Evolutionary conservation across 768 basidiomycete species (phyloP).

Genomic region (Podaxis carcinomalis): DNA sequence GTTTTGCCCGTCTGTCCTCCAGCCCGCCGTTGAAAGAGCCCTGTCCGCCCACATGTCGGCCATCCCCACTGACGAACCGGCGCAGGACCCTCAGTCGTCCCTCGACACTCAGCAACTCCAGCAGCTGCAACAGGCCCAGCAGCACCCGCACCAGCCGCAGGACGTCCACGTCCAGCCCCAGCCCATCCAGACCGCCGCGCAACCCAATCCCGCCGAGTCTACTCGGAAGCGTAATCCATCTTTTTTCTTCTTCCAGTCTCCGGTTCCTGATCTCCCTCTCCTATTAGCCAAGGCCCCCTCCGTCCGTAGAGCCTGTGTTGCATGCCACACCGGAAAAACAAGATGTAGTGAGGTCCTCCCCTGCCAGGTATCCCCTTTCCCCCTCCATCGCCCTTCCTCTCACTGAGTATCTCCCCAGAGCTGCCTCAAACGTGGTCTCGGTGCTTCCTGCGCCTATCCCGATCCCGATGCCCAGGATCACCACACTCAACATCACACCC

Average conservation of each 20-base stretch:
- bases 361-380: slow-evolving; percentile 55
- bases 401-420: slow-evolving; percentile 40
- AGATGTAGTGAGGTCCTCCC: slow-evolving; percentile 79
- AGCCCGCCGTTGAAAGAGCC: slow-evolving; percentile 17
- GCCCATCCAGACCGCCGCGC: slow-evolving; percentile 23
- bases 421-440: slow-evolving; percentile 78
- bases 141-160: slow-evolving; percentile 29
- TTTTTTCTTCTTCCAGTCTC: slow-evolving; percentile 12
- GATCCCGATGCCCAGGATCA: slow-evolving; percentile 56
- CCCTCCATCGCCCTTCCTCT: slow-evolving; percentile 2
- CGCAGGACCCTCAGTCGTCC: slow-evolving; percentile 41
- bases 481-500: slow-evolving; percentile 28
- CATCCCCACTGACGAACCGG: slow-evolving; percentile 70
- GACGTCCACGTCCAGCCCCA: slow-evolving; percentile 19
- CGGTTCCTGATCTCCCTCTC: slow-evolving; percentile 13
- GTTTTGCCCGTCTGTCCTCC: slow-evolving; percentile 22
- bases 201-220: slow-evolving; percentile 26
- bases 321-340: slow-evolving; percentile 82
- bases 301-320: slow-evolving; percentile 74
- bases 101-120: slow-evolving; percentile 63
- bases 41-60: slow-evolving; percentile 64
- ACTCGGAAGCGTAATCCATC: slow-evolving; percentile 56
- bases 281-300: slow-evolving; percentile 72
- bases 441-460: slow-evolving; percentile 67
- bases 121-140: slow-evolving; percentile 37